These are phyloP conservation scores for Fraxinus ornus DNA, from an alignment of 305 asterid species.

Conservation along the genomic window DNA sequence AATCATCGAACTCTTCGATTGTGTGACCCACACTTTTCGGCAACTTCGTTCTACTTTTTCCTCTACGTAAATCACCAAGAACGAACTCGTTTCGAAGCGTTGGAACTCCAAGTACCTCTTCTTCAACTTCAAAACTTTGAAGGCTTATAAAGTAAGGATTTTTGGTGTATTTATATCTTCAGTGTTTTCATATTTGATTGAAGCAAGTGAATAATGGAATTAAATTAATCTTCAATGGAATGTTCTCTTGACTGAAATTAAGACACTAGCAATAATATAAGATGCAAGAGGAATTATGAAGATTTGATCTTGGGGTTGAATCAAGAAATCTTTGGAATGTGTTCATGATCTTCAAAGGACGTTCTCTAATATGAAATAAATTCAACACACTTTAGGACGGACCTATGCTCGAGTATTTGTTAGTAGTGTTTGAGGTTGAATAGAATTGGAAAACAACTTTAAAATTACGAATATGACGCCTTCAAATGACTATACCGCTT, in stretches of 20 bases:
- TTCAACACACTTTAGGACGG: too few species aligned
- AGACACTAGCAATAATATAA: neutral
- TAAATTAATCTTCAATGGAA: neutral
- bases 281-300: neutral
- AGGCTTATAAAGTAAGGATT: too few species aligned
- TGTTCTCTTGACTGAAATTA: neutral
- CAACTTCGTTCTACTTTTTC: neutral
- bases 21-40: neutral
- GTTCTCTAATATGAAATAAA: neutral
- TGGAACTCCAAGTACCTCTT: neutral
- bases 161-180: too few species aligned
- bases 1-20: neutral
- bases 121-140: too few species aligned
- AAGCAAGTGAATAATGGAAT: neutral
- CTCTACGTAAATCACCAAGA: neutral
- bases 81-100: neutral
- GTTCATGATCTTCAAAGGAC: neutral
- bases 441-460: too few species aligned
- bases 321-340: neutral
- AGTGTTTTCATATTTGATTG: neutral
- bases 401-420: too few species aligned
- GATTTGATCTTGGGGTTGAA: neutral
- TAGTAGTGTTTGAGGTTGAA: too few species aligned
- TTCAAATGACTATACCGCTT: too few species aligned
- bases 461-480: too few species aligned